Evolutionary conservation across 306 rosid genomes (phyloP), one percentile per base, ranked within the genome.

Genomic region (Fragaria vesca): DNA sequence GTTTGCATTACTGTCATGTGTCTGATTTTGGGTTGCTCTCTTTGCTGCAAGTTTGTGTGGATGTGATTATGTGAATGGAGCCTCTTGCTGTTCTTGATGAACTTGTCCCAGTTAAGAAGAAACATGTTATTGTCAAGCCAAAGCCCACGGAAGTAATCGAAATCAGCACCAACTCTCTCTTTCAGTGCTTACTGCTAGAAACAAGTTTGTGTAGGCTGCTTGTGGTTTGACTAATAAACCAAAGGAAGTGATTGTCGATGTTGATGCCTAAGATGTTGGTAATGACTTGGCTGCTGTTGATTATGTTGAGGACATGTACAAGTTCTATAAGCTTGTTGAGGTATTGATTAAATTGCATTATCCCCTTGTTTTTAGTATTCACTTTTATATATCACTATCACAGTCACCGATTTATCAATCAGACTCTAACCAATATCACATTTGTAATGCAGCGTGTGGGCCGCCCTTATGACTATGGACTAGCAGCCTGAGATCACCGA

Each of bases 301-400:
- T 45, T 91, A 91, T 28, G 72, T 93, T 45, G 97, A 93, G 45
- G 98, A 91, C 47, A 88, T 93, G 4, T 93, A 93, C 88, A 91
- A 82, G 74, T 93, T 89, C 80, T 93, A 88, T 26, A 89, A 89
- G 81, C 71, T 84, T 21, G 88, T 79, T 47, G 98, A 93, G 97
- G 98, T 93, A 89, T 36, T 2, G 1, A 55, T n/a, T 8, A 55
- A 13, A 5, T 21, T 17, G 32, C 9, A 9, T 57, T n/a, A 15
- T 24, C 7, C 36, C 8, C 17, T 60, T 11, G 1, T 12, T 54
- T 60, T 60, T 36, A 60, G 30, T 60, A 26, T 4, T 60, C 8
- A 26, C 12, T 24, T 1, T 0, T 4, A 60, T n/a, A 26, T 1
- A 4, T 60, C 66, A 60, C 8, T 28, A 10, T n/a, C 60, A 42